Evolutionary conservation across 2,329 filamentous ascomycete genomes (phyloP).

Genomic region (Epichloe bromicola): DNA sequence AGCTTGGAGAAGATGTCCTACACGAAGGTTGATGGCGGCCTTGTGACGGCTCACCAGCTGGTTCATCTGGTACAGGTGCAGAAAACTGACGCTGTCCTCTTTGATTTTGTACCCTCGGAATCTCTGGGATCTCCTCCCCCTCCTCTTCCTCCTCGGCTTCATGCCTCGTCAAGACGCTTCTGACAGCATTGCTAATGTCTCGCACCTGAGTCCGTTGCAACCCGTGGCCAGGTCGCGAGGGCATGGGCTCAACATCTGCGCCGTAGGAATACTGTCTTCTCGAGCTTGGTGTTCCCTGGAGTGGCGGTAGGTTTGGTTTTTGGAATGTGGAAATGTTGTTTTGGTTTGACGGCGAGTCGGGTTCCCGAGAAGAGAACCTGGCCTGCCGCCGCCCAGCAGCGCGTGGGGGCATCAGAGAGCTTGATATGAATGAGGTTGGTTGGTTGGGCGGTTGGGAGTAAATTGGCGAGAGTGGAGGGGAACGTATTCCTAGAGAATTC

Average conservation of each 20-base stretch:
- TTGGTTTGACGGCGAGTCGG: constrained; percentile 4
- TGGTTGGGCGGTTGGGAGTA: not conserved
- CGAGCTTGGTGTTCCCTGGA: constrained; percentile 21
- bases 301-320: constrained; percentile 14
- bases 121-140: constrained; percentile 5
- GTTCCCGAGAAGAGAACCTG: constrained; percentile 4
- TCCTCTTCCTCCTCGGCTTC: constrained; percentile 7
- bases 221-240: constrained; percentile 9
- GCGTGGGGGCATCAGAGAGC: constrained; percentile 9
- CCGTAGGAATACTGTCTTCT: constrained; percentile 26
- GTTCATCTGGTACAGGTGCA: constrained; percentile 11
- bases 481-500: not conserved
- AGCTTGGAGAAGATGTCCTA: not conserved
- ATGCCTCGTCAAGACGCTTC: constrained; percentile 13
- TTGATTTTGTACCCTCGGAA: not conserved
- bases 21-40: constrained; percentile 2
- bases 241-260: constrained; percentile 21
- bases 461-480: not conserved
- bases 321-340: constrained; percentile 7
- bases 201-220: constrained; percentile 8
- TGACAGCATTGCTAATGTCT: constrained; percentile 18
- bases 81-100: not conserved
- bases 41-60: constrained; percentile 5
- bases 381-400: constrained; percentile 4
- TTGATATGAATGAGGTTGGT: not conserved